Evolutionary conservation across 441 rosid species (phyloP), one percentile per base, ranked within the genome.

Genomic region (Syzygium malaccense): DNA sequence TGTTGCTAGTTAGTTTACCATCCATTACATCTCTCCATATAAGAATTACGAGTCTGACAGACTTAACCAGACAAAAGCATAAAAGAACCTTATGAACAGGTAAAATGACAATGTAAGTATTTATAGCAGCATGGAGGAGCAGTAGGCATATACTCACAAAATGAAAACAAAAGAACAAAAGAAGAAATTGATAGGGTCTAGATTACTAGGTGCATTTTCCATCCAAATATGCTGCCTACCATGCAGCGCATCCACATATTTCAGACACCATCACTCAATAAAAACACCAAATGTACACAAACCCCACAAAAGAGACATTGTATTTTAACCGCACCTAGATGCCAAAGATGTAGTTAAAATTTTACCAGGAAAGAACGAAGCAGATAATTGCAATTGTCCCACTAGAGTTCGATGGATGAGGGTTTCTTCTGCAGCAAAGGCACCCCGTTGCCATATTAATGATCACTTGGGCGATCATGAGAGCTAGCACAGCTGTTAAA

Each of bases 331-430:
- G 66, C 71, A 37, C 45, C 54, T 55, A 33, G 56, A 32, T 33
- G 56, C 28, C 45, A 30, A 37, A 14, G 32, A 37, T 51, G 33
- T 32, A 62, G 48, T 84, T 60, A 19, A 37, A n/a, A 14, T 51
- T 33, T 53, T 88, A 88, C 89, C 89, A 88, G 87, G 87, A 88
- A 41, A 55, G 45, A 55, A 83, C 37, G 9, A 88, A 85, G 87
- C 83, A 88, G 33, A 51, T 57, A 25, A 88, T 32, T 12, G 89
- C 89, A 20, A 85, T 85, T 54, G 64, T 66, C 79, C 87, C 30
- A 6, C 55, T 53, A 62, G 28, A 64, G 57, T 17, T 53, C 4
- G 53, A 84, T 20, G 56, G 58, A 10, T 62, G 60, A 33, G 56
- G 55, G 80, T 62, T n/a, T 64, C 86, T 57, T 58, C 86, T 58